A percentile compares a stretch with the other conserved stretches of the same genome.
Conservation (phyloP, 208 protist genomes). For the Herpetomonas tarakana region DNA sequence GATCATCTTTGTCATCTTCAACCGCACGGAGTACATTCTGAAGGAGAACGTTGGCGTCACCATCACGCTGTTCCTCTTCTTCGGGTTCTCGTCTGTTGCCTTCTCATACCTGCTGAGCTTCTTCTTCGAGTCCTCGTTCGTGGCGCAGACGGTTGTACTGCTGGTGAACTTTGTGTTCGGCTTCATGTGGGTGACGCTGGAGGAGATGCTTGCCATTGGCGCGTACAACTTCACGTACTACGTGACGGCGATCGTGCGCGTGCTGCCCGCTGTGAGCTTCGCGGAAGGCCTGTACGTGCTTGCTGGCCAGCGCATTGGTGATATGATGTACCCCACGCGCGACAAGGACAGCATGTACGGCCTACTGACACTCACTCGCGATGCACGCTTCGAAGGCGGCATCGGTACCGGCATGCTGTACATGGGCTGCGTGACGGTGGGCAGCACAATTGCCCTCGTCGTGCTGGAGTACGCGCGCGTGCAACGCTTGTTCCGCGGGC, state of each 20-base stretch:
- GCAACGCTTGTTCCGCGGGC: constrained; percentile 17
- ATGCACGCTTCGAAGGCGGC: constrained; percentile 38
- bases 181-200: constrained; percentile 74
- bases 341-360: constrained; percentile 35
- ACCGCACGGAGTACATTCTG: constrained; percentile 65
- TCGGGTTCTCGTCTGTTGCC: constrained; percentile 61
- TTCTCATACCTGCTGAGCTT: constrained; percentile 79
- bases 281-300: constrained; percentile 75
- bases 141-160: constrained; percentile 74
- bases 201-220: constrained; percentile 54
- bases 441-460: constrained; percentile 43
- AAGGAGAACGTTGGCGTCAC: constrained; percentile 39
- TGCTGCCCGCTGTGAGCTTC: constrained; percentile 70
- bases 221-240: constrained; percentile 43
- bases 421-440: constrained; percentile 57
- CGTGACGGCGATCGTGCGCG: constrained; percentile 49
- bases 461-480: constrained; percentile 57
- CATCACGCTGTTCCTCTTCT: constrained; percentile 69
- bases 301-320: constrained; percentile 37
- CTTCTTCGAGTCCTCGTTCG: constrained; percentile 70
- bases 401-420: constrained; percentile 74
- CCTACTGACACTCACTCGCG: constrained; percentile 23
- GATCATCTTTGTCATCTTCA: constrained; percentile 65
- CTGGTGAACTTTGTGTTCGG: constrained; percentile 80
- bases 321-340: constrained; percentile 40